phyloP scores from a whole-genome alignment of 1,284 basidiomycete species.

The Boletus sp. region DNA sequence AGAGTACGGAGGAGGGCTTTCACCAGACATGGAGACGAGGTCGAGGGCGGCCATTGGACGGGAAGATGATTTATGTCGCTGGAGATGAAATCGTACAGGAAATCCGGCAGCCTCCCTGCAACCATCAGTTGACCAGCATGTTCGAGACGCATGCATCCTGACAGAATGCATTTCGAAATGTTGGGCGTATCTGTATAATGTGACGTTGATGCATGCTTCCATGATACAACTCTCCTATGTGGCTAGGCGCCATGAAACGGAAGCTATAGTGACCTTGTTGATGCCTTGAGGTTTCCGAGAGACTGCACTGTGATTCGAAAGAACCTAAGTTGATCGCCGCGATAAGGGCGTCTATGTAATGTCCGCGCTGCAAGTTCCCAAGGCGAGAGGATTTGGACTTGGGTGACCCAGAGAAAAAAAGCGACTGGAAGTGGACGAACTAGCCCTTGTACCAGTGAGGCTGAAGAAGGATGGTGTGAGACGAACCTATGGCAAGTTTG shows the following conservation, averaged over 20 bases:
- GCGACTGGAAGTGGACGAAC: neutral
- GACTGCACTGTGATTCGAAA: neutral
- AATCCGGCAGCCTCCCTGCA: neutral
- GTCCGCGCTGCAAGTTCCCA: neutral
- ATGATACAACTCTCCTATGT: neutral
- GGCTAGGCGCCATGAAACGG: neutral
- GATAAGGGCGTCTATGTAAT: neutral
- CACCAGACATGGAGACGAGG: conserved; percentile 4
- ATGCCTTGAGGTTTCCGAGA: conserved; percentile 7
- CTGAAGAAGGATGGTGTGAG: neutral
- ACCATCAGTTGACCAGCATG: conserved; percentile 3
- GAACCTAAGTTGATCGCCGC: conserved; percentile 1
- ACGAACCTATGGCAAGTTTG: neutral
- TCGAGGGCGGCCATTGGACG: neutral
- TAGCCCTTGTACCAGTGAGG: neutral
- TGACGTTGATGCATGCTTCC: neutral
- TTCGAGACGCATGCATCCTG: too few relatives aligned
- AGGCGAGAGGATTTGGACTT: neutral
- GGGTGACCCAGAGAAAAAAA: neutral
- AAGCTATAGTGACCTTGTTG: neutral
- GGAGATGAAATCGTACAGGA: neutral
- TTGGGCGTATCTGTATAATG: conserved; percentile 11
- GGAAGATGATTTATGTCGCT: conserved; percentile 3
- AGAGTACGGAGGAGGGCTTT: conserved; percentile 22
- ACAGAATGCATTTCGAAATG: neutral